These are phyloP conservation scores for Monosporascus sp. DNA, from an alignment of 2,329 filamentous ascomycete species.

Conservation along the genomic window DNA sequence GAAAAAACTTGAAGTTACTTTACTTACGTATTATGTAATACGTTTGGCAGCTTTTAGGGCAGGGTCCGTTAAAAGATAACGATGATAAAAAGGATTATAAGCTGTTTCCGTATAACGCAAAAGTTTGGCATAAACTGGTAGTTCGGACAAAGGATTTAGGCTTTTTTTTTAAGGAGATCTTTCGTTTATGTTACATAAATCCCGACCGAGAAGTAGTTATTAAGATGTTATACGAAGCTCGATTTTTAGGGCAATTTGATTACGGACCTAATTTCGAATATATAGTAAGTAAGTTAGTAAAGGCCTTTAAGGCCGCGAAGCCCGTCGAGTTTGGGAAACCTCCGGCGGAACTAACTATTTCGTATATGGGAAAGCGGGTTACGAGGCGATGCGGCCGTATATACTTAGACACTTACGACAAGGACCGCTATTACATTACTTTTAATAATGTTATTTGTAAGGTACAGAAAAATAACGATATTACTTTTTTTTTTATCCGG, in stretches of 20 bases:
- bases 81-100: no score
- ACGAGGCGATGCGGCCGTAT: background rate
- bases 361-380: background rate
- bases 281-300: no score
- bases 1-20: no score
- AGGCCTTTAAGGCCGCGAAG: no score
- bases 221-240: background rate
- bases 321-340: no score
- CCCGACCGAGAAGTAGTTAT: constrained; percentile 1
- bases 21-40: no score
- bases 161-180: constrained; percentile 1
- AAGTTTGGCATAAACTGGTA: no score
- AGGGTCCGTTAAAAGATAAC: no score
- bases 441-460: background rate
- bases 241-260: background rate
- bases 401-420: background rate
- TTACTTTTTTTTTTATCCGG: background rate
- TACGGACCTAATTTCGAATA: background rate
- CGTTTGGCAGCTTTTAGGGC: no score
- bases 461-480: background rate
- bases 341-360: background rate
- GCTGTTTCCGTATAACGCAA: no score
- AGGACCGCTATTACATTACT: background rate
- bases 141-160: background rate
- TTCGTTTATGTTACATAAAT: background rate